Percentiles rank a stretch among this genome's conserved stretches.
Conservation (phyloP, 352 stramenopile species). For the Globisporangium polare region DNA sequence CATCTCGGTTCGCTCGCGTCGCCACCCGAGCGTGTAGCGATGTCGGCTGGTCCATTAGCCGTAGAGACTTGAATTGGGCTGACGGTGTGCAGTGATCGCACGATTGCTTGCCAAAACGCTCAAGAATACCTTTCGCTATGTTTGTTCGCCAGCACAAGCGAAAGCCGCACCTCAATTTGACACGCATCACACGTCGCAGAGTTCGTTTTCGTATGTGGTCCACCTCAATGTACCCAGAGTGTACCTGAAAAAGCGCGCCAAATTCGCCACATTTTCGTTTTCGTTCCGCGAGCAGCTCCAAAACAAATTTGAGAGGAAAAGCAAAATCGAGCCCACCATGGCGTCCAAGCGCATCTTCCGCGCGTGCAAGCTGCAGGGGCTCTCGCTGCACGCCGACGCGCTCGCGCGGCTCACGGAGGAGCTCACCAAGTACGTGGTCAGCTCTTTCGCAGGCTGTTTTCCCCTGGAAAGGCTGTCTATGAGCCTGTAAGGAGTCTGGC, state of each 20-base stretch:
- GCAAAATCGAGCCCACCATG: too few relatives aligned
- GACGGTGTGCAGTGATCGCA: too few relatives aligned
- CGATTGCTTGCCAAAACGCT: too few relatives aligned
- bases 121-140: not conserved
- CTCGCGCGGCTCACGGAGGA: slow-evolving; percentile 60
- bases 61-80: too few relatives aligned
- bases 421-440: slow-evolving; percentile 43
- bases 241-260: slow-evolving; percentile 1
- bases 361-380: slow-evolving; percentile 79
- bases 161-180: not conserved
- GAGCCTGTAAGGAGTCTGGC: too few relatives aligned
- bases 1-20: not conserved
- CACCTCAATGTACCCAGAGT: not conserved
- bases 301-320: too few relatives aligned
- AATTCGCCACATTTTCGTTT: not conserved
- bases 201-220: not conserved
- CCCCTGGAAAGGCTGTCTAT: not conserved
- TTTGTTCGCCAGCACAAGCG: not conserved
- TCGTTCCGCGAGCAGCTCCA: not conserved
- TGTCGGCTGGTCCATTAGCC: too few relatives aligned
- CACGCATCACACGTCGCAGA: slow-evolving; percentile 7
- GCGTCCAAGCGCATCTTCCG: slow-evolving; percentile 79
- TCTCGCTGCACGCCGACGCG: slow-evolving; percentile 74
- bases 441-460: not conserved
- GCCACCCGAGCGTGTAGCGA: not conserved